Conservation (phyloP, 2,329 filamentous ascomycete species). For the Ophiostoma ulmi region DNA sequence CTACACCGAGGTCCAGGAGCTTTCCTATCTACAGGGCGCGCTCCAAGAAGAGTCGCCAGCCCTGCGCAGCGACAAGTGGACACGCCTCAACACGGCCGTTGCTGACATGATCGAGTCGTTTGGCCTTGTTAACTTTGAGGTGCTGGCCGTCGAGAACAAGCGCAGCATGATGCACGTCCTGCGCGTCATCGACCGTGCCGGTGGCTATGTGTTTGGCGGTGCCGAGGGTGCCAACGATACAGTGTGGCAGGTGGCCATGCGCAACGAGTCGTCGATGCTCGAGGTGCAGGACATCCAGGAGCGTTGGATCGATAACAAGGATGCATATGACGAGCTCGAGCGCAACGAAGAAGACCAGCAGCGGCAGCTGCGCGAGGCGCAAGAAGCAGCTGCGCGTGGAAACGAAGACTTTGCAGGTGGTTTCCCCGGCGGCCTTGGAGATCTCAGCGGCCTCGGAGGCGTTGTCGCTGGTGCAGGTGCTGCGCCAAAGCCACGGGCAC, state of each 20-base stretch:
- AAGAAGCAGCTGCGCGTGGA: slow-evolving; percentile 32
- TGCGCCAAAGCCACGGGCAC: slow-evolving; percentile 18
- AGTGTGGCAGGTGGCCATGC: slow-evolving; percentile 95
- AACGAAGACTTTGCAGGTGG: slow-evolving; percentile 27
- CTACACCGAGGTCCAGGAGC: slow-evolving; percentile 94
- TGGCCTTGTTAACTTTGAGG: slow-evolving; percentile 84
- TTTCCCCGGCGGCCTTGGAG: slow-evolving; percentile 33
- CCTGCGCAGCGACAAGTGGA: slow-evolving; percentile 68
- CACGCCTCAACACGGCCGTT: slow-evolving; percentile 78
- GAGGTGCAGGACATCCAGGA: slow-evolving; percentile 90
- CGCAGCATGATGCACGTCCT: slow-evolving; percentile 92
- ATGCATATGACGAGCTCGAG: slow-evolving; percentile 79
- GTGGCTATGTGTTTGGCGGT: slow-evolving; percentile 86
- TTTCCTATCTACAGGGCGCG: slow-evolving; percentile 74
- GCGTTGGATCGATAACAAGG: slow-evolving; percentile 87
- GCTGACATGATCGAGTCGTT: slow-evolving; percentile 85
- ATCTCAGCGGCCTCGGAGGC: slow-evolving; percentile 1
- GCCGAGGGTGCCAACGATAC: slow-evolving; percentile 91
- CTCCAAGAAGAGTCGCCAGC: slow-evolving; percentile 73
- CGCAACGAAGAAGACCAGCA: slow-evolving; percentile 68
- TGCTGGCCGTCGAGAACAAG: slow-evolving; percentile 92
- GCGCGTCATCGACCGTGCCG: slow-evolving; percentile 82
- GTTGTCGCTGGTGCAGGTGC: neutral
- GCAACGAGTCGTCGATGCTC: slow-evolving; percentile 66
- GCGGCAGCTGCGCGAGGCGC: slow-evolving; percentile 49